phyloP scores from a whole-genome alignment of 1,284 basidiomycete genomes.

The Ustilago loliicola region DNA sequence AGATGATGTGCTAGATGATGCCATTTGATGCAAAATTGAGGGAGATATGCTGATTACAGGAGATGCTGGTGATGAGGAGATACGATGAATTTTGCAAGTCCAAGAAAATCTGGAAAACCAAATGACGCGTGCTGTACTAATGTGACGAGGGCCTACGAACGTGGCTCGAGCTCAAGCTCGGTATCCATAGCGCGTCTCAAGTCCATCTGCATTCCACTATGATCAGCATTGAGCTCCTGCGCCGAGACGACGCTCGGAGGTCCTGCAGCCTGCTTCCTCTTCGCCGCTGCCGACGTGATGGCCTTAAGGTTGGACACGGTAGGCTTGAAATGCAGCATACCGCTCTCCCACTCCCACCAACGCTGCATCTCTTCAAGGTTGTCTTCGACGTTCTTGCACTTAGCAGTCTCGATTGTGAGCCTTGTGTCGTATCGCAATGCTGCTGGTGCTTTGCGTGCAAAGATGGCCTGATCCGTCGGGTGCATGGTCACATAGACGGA shows the following conservation, averaged over 20 bases:
- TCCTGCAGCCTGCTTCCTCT: slow-evolving; percentile 29
- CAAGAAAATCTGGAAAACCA: too few species aligned
- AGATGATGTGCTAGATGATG: too few species aligned
- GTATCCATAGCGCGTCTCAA: slow-evolving; percentile 44
- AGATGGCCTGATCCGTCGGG: slow-evolving; percentile 52
- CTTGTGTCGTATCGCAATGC: slow-evolving; percentile 40
- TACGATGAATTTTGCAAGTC: too few species aligned
- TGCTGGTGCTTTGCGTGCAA: slow-evolving; percentile 47
- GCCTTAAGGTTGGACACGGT: slow-evolving; percentile 52
- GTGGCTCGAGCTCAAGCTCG: slow-evolving; percentile 46
- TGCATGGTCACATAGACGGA: slow-evolving; percentile 52
- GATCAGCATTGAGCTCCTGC: slow-evolving; percentile 49
- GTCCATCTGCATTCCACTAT: slow-evolving; percentile 50
- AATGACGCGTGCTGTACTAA: too few species aligned
- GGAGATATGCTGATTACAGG: too few species aligned
- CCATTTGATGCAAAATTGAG: too few species aligned
- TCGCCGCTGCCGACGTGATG: slow-evolving; percentile 40
- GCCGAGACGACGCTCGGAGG: slow-evolving; percentile 41
- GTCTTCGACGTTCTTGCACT: slow-evolving; percentile 46
- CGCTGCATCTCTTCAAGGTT: slow-evolving; percentile 54
- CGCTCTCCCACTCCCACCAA: slow-evolving; percentile 55
- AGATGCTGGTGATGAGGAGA: too few species aligned
- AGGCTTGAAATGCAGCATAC: slow-evolving; percentile 50
- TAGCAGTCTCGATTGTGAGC: slow-evolving; percentile 50
- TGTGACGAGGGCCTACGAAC: background rate